These are phyloP conservation scores for Starmerella lactis-condensi DNA, from an alignment of 805 yeast genomes.

Conservation along the genomic window DNA sequence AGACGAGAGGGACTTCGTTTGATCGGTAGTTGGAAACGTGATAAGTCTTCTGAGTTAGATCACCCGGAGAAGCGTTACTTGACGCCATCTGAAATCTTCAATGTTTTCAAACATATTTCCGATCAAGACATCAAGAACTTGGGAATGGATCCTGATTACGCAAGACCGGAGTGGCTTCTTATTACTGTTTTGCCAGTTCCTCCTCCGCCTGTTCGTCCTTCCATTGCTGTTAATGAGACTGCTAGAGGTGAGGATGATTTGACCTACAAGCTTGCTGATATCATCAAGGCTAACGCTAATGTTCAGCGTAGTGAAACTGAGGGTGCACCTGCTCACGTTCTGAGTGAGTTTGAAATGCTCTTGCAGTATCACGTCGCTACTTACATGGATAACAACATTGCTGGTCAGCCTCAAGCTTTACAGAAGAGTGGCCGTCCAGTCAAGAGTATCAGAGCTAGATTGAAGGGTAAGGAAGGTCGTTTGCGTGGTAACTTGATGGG, in stretches of 20 bases:
- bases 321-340: constrained; percentile 97
- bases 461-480: constrained; percentile 92
- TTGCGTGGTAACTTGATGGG: constrained; percentile 99
- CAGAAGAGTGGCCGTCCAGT: constrained; percentile 98
- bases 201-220: constrained; percentile 98
- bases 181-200: constrained; percentile 97
- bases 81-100: constrained; percentile 73
- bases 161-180: constrained; percentile 97
- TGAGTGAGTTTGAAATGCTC: constrained; percentile 86
- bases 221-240: constrained; percentile 92
- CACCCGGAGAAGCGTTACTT: constrained; percentile 84
- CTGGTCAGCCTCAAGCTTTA: constrained; percentile 98
- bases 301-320: constrained; percentile 96
- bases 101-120: constrained; percentile 79
- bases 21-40: constrained; percentile 97
- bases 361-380: constrained; percentile 97
- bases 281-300: constrained; percentile 85
- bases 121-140: constrained; percentile 61
- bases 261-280: constrained; percentile 92
- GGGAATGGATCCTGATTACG: constrained; percentile 88
- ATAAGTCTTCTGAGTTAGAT: constrained; percentile 62
- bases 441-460: constrained; percentile 95
- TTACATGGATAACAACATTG: constrained; percentile 98
- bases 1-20: constrained; percentile 90
- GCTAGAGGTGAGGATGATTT: constrained; percentile 99